phyloP scores from a whole-genome alignment of 2,329 filamentous ascomycete species.

The Teratosphaeria zuluensis region DNA sequence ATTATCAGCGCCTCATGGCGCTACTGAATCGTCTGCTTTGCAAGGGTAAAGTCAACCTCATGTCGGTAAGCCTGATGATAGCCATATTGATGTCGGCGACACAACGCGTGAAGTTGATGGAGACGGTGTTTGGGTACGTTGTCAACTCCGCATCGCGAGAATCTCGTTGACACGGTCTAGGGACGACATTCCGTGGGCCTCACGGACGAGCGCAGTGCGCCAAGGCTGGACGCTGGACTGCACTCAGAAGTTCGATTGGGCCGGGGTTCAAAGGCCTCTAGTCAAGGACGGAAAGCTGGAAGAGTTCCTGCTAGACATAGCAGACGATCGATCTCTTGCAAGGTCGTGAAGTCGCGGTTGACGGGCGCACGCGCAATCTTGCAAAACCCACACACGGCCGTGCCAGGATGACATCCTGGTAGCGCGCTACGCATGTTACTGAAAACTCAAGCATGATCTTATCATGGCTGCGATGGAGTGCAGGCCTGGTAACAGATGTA shows the following conservation, averaged over 20 bases:
- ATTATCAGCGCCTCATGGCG: neutral
- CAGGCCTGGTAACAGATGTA: neutral
- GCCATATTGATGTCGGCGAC: neutral
- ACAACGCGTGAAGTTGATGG: neutral
- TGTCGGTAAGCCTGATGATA: neutral
- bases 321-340: neutral
- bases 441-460: neutral
- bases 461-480: neutral
- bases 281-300: neutral
- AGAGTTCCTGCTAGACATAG: neutral
- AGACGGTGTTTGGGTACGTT: neutral
- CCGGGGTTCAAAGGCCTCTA: neutral
- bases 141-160: neutral
- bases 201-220: neutral
- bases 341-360: neutral
- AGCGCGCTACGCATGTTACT: neutral
- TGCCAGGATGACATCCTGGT: neutral
- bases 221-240: neutral
- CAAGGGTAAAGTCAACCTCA: neutral
- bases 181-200: neutral
- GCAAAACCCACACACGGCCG: neutral
- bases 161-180: neutral
- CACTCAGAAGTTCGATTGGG: neutral
- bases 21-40: neutral
- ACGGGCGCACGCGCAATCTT: neutral